Conservation (phyloP, 1,284 basidiomycete species). For the Chalciporus piperatoides region DNA sequence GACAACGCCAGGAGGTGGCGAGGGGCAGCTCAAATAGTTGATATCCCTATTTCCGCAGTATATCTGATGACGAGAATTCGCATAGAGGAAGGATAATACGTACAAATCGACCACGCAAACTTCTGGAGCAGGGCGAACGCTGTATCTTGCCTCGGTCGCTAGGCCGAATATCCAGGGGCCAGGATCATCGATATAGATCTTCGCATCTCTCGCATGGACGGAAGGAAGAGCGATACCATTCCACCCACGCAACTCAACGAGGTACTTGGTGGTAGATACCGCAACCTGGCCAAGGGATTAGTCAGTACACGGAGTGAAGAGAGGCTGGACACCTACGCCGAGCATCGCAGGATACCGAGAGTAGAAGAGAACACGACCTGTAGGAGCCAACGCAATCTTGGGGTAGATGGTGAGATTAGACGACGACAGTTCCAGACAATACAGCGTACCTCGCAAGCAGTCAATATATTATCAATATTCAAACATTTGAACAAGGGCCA, state of each 20-base stretch:
- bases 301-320: neutral
- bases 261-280: conserved; percentile 85
- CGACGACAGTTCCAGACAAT: neutral
- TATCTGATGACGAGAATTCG: neutral
- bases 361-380: conserved; percentile 87
- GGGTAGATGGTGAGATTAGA: neutral
- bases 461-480: conserved; percentile 91
- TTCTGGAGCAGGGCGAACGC: conserved; percentile 71
- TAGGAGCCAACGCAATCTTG: conserved; percentile 89
- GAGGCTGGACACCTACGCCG: conserved; percentile 45
- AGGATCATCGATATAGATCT: conserved; percentile 84
- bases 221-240: conserved; percentile 82
- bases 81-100: conserved; percentile 31
- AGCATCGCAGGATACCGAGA: conserved; percentile 91
- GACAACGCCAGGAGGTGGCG: conserved; percentile 77
- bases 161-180: conserved; percentile 94
- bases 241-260: conserved; percentile 94
- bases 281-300: conserved; percentile 51
- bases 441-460: conserved; percentile 77
- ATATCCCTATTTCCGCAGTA: conserved; percentile 60
- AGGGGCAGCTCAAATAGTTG: conserved; percentile 82
- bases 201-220: conserved; percentile 87
- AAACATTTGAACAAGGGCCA: conserved; percentile 96
- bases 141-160: conserved; percentile 81
- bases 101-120: conserved; percentile 90